These are phyloP conservation scores for Clathrus columnatus DNA, from an alignment of 768 basidiomycete genomes.

Conservation along the genomic window DNA sequence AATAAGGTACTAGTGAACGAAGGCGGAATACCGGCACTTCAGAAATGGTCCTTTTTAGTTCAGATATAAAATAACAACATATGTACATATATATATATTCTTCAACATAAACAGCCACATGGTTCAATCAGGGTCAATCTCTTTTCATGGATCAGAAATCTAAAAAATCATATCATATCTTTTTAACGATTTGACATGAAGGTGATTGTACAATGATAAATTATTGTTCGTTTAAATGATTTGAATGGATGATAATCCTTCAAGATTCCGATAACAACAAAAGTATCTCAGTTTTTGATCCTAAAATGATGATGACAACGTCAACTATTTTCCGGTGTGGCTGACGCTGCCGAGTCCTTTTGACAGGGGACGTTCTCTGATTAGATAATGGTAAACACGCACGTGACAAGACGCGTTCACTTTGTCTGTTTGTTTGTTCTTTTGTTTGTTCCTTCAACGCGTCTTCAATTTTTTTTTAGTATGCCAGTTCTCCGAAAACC, in stretches of 20 bases:
- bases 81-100: too few species aligned
- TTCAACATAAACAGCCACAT: too few species aligned
- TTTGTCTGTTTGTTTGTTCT: too few species aligned
- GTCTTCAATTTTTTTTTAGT: not conserved
- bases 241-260: not conserved
- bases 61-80: too few species aligned
- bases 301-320: not conserved
- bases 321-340: not conserved
- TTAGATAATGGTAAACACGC: not conserved
- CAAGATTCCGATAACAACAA: too few species aligned
- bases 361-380: not conserved
- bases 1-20: too few species aligned
- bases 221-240: not conserved
- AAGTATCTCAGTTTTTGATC: not conserved
- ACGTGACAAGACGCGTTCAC: not conserved
- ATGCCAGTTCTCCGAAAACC: constrained; percentile 9
- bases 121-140: not conserved
- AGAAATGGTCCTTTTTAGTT: too few species aligned
- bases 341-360: not conserved
- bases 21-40: too few species aligned
- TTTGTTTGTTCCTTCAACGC: not conserved
- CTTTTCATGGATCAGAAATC: not conserved
- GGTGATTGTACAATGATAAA: not conserved
- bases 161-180: too few species aligned
- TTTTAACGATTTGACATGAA: not conserved